Conservation (phyloP, 2,329 filamentous ascomycete species). For the Botrytis sinoallii region DNA sequence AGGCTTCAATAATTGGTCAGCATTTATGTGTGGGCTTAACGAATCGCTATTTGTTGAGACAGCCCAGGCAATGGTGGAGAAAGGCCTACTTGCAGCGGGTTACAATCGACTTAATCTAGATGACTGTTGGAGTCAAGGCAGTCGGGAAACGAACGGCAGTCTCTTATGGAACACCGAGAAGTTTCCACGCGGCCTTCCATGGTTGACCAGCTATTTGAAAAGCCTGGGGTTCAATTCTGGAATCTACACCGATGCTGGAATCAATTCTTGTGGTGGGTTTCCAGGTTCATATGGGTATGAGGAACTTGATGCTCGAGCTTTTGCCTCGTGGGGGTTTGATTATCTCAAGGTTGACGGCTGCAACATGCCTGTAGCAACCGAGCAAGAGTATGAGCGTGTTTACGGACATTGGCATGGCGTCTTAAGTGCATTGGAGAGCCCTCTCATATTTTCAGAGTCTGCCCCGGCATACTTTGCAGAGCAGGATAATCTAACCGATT, state of each 20-base stretch:
- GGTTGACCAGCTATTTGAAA: constrained; percentile 55
- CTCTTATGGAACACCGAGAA: constrained; percentile 48
- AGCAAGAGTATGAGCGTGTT: constrained; percentile 43
- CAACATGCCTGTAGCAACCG: constrained; percentile 39
- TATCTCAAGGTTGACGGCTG: constrained; percentile 61
- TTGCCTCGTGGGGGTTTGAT: constrained; percentile 54
- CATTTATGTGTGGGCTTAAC: constrained; percentile 48
- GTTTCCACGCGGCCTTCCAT: constrained; percentile 58
- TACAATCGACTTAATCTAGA: constrained; percentile 60
- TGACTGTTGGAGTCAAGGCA: constrained; percentile 57
- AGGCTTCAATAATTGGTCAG: constrained; percentile 50
- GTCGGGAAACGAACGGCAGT: constrained; percentile 42
- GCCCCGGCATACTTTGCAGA: constrained; percentile 51
- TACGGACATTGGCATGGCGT: constrained; percentile 44
- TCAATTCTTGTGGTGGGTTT: constrained; percentile 51
- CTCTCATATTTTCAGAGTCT: constrained; percentile 39
- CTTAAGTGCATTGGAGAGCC: constrained; percentile 28
- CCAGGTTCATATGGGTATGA: constrained; percentile 57
- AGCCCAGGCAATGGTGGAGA: constrained; percentile 47
- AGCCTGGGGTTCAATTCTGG: constrained; percentile 57
- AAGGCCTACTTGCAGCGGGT: constrained; percentile 49
- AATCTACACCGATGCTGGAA: constrained; percentile 56
- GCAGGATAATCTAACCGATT: constrained; percentile 41
- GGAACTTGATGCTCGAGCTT: constrained; percentile 54
- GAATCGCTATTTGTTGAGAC: constrained; percentile 48